Conservation (phyloP, 2,329 filamentous ascomycete genomes). For the Fusarium sublunatum region DNA sequence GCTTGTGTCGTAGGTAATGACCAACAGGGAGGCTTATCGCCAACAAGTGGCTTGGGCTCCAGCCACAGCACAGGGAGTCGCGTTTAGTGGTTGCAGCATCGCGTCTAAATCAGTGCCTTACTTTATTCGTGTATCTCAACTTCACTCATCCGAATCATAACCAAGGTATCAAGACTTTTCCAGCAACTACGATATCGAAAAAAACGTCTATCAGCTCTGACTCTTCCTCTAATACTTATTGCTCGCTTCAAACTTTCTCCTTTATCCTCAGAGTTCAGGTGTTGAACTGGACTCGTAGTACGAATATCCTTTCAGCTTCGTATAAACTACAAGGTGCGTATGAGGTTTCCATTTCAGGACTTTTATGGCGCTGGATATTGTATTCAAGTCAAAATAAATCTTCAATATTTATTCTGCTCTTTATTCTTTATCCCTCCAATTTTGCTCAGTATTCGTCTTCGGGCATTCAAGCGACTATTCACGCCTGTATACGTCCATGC, state of each 20-base stretch:
- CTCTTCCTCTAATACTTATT: not conserved
- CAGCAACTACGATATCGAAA: not conserved
- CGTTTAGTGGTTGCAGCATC: conserved; percentile 49
- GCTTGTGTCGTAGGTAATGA: conserved; percentile 30
- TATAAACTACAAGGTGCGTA: conserved; percentile 17
- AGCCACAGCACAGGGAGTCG: conserved; percentile 36
- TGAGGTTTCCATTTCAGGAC: not conserved
- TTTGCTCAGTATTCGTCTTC: not conserved
- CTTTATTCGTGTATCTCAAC: conserved; percentile 18
- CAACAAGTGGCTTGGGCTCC: conserved; percentile 42
- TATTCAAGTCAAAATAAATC: not conserved
- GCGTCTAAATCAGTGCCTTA: conserved; percentile 12
- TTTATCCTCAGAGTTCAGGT: not conserved
- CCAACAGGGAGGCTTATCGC: conserved; percentile 28
- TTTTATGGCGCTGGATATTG: not conserved
- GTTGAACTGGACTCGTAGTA: conserved; percentile 1
- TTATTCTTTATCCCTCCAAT: not conserved
- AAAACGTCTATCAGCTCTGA: not conserved
- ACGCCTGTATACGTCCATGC: not conserved
- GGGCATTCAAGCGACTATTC: no score
- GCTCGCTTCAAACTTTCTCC: no score
- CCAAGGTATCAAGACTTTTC: not conserved
- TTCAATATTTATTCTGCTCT: not conserved
- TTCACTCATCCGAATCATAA: not conserved
- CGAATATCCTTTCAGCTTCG: not conserved